Conservation (phyloP, 441 rosid genomes). For the Capsella rubella region DNA sequence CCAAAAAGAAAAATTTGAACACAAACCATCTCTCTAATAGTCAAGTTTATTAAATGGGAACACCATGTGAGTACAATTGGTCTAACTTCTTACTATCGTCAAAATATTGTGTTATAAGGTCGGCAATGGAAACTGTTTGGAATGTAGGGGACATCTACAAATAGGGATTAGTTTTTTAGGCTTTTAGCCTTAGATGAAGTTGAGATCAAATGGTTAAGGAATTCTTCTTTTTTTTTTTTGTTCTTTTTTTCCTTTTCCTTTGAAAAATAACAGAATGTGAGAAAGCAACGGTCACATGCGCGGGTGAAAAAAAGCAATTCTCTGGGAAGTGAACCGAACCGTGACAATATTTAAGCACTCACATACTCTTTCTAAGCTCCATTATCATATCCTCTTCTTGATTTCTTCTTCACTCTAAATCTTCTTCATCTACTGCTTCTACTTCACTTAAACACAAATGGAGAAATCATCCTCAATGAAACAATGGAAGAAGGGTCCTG, state of each 20-base stretch:
- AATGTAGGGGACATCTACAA: constrained; percentile 19
- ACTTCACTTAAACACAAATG: constrained; percentile 44
- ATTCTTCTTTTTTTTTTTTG: not conserved
- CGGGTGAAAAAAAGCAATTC: constrained; percentile 43
- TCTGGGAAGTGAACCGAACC: constrained; percentile 50
- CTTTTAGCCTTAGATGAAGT: not conserved
- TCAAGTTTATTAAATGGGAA: too few relatives aligned
- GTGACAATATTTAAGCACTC: constrained; percentile 81
- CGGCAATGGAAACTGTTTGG: constrained; percentile 19
- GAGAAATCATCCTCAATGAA: constrained; percentile 61
- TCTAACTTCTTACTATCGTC: constrained; percentile 2
- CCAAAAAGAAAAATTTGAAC: too few relatives aligned
- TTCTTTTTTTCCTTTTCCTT: not conserved
- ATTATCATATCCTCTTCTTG: constrained; percentile 37
- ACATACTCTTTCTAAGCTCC: constrained; percentile 54
- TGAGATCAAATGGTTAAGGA: not conserved
- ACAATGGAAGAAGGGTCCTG: constrained; percentile 96
- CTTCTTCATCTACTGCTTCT: constrained; percentile 9
- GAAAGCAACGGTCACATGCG: constrained; percentile 75
- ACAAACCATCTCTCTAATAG: too few relatives aligned
- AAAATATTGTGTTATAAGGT: constrained; percentile 5
- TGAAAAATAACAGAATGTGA: constrained; percentile 40
- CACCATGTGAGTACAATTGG: not conserved
- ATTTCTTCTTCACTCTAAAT: constrained; percentile 31
- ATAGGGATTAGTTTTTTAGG: not conserved